Evolutionary conservation across 1,139 yeast species (phyloP).

Genomic region (Yamadazyma diddensiae): DNA sequence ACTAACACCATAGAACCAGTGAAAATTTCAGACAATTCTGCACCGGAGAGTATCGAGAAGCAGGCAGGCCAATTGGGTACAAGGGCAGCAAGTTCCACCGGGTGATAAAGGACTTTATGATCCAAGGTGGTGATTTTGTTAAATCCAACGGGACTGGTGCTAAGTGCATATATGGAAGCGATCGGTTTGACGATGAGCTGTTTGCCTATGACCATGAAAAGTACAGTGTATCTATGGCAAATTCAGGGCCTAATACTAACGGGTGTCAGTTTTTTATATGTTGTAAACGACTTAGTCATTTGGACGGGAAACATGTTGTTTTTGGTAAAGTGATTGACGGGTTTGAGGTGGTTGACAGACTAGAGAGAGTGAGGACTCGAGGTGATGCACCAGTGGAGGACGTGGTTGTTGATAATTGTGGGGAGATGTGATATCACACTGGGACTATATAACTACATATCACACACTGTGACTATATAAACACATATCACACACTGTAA

Average conservation of each 20-base stretch:
- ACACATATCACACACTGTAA: too few species aligned
- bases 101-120: slow-evolving; percentile 26
- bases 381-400: slow-evolving; percentile 25
- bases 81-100: slow-evolving; percentile 27
- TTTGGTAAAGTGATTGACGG: slow-evolving; percentile 51
- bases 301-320: slow-evolving; percentile 55
- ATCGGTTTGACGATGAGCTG: slow-evolving; percentile 29
- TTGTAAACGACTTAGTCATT: slow-evolving; percentile 18
- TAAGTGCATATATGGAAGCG: slow-evolving; percentile 21
- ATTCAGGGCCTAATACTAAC: slow-evolving; percentile 32
- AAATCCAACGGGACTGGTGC: slow-evolving; percentile 46
- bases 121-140: slow-evolving; percentile 37
- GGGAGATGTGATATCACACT: slow-evolving; percentile 29
- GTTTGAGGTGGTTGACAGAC: slow-evolving; percentile 14
- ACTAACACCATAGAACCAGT: slow-evolving; percentile 32
- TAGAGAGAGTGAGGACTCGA: slow-evolving; percentile 17
- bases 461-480: too few species aligned
- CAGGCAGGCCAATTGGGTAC: slow-evolving; percentile 29
- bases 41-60: slow-evolving; percentile 47
- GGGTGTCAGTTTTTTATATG: slow-evolving; percentile 37
- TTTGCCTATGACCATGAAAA: slow-evolving; percentile 25
- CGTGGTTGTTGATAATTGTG: slow-evolving; percentile 22
- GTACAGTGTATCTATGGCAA: slow-evolving; percentile 34
- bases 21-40: slow-evolving; percentile 57
- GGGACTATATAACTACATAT: too few species aligned